Evolutionary conservation across 2,329 filamentous ascomycete species (phyloP), one percentile per base, ranked within the genome.

Genomic region (Colletotrichum incanum): DNA sequence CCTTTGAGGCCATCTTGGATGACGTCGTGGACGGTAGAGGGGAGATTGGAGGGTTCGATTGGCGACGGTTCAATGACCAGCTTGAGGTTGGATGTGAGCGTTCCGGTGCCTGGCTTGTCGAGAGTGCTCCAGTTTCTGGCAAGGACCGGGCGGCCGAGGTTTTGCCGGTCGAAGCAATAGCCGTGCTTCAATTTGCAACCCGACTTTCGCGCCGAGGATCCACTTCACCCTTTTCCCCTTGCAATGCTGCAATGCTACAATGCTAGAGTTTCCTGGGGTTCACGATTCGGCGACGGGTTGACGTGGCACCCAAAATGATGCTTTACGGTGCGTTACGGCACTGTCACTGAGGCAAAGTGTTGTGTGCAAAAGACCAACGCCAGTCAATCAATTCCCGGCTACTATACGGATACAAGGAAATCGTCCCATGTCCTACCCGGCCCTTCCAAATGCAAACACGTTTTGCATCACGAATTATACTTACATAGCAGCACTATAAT

Each of bases 1-100:
- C 88, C 84, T 91, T 90, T 76, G 89, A 88, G 77, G 88, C 89
- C 90, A 92, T 92, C 74, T 77, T 63, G 86, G 82, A 78, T 81
- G 78, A 72, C 59, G 65, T 70, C 60, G 59, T 59, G 55, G 76
- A 64, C 78, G 73, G 61, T 67, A 65, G 75, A 68, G 56, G 54
- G 50, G 70, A 39, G 74, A 73, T 65, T 71, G 54, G 34, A 45
- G 37, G n/a, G 26, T 65, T 52, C 43, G 49, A 50, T 71, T 58
- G 67, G 61, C 61, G 43, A 64, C 61, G 61, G 49, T 64, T 72
- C 26, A 66, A 47, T 65, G 59, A 37, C 65, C 41, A 65, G 60
- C 61, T 61, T 71, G 71, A 59, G 34, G 71, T 52, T 70, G 71
- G 62, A 50, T 60, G 63, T 74, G 74, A 72, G 67, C 60, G 59